Conservation (phyloP, 1,139 yeast species). For the Hyphopichia fennica region DNA sequence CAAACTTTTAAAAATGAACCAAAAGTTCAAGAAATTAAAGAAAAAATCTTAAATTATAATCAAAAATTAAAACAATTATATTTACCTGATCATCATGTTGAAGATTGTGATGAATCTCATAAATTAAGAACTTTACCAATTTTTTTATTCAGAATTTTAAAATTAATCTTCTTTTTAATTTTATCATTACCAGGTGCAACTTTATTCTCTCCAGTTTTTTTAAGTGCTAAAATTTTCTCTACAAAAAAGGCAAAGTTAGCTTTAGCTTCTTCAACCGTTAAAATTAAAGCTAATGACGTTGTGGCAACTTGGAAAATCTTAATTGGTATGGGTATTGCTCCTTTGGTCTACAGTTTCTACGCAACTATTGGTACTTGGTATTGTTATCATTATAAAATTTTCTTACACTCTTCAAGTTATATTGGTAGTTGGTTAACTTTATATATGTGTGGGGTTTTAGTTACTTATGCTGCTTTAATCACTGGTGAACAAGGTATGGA, state of each 20-base stretch:
- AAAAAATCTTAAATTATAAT: slow-evolving; percentile 69
- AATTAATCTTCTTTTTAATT: slow-evolving; percentile 52
- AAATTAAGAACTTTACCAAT: slow-evolving; percentile 46
- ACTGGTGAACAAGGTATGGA: slow-evolving; percentile 95
- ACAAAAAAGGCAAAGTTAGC: slow-evolving; percentile 74
- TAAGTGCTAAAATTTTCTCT: slow-evolving; percentile 74
- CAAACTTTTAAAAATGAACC: slow-evolving; percentile 72
- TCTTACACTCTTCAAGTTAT: slow-evolving; percentile 11
- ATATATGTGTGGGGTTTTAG: slow-evolving; percentile 59
- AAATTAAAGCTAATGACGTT: slow-evolving; percentile 88
- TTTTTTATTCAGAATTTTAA: slow-evolving; percentile 53
- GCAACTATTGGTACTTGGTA: slow-evolving; percentile 65
- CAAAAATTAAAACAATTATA: slow-evolving; percentile 64
- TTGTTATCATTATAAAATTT: slow-evolving; percentile 22
- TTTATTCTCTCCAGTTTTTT: slow-evolving; percentile 83
- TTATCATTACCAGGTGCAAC: slow-evolving; percentile 84
- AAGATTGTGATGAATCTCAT: slow-evolving; percentile 51
- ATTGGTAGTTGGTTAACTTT: slow-evolving; percentile 46
- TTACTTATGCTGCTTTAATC: slow-evolving; percentile 83
- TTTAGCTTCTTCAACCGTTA: slow-evolving; percentile 83
- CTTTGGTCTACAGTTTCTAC: slow-evolving; percentile 77
- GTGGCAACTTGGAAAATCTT: slow-evolving; percentile 95
- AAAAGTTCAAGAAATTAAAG: slow-evolving; percentile 57
- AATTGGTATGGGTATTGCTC: slow-evolving; percentile 87
- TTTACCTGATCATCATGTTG: slow-evolving; percentile 89